These are phyloP conservation scores for Neovahlkampfia damariscottae DNA, from an alignment of 78 protist genomes.

Conservation along the genomic window DNA sequence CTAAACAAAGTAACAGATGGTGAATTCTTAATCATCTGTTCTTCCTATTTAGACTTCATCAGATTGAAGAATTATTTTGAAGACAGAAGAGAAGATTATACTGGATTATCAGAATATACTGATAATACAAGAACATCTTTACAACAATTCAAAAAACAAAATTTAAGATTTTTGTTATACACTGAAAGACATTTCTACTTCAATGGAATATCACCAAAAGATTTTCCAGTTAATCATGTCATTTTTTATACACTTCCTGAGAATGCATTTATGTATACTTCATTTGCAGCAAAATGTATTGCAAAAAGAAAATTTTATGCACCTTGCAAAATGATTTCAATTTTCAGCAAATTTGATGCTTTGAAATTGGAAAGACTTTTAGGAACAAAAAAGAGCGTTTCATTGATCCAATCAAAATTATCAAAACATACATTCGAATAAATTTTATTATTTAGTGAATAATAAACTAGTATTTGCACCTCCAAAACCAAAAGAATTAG, in stretches of 20 bases:
- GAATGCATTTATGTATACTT: background rate
- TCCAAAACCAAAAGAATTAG: constrained; percentile 61
- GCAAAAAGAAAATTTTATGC: background rate
- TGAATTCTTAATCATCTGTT: background rate
- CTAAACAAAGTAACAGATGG: background rate
- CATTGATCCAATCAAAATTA: background rate
- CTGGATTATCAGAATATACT: background rate
- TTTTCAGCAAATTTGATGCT: background rate
- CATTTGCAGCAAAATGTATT: background rate
- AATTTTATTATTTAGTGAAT: constrained; percentile 3
- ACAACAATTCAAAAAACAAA: background rate
- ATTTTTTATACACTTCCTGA: background rate
- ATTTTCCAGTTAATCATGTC: background rate
- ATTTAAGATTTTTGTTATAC: background rate
- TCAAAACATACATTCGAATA: background rate
- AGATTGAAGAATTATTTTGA: background rate
- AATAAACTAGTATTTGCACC: constrained; percentile 43
- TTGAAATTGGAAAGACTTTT: background rate
- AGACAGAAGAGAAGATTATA: background rate
- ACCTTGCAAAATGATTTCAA: background rate
- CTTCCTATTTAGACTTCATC: background rate
- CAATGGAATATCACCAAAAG: background rate
- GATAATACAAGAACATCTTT: background rate
- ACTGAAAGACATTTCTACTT: background rate
- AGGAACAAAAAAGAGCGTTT: background rate